Evolutionary conservation across 1,139 yeast genomes (phyloP).

Genomic region (Dujonia santamariae): DNA sequence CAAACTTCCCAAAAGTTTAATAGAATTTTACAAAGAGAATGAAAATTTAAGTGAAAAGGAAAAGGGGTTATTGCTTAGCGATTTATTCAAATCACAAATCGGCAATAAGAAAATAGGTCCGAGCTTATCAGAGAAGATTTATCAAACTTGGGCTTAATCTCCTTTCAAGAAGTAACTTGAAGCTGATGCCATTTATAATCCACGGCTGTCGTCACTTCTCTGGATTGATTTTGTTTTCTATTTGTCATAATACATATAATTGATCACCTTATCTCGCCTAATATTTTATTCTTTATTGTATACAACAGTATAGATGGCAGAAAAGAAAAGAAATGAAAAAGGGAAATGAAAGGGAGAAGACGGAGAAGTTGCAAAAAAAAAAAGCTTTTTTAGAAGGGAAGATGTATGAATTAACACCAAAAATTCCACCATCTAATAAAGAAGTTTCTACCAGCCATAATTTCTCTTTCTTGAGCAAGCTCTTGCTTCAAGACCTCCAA

Average conservation of each 20-base stretch:
- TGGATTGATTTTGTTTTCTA: too few species aligned
- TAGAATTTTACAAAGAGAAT: constrained; percentile 27
- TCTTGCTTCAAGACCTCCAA: constrained; percentile 51
- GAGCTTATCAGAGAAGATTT: constrained; percentile 57
- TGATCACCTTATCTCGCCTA: background rate
- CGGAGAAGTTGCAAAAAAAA: too few species aligned
- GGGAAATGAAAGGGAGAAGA: too few species aligned
- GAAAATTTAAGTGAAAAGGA: constrained; percentile 19
- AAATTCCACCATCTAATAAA: constrained; percentile 22
- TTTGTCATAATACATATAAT: background rate
- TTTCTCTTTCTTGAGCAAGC: constrained; percentile 98
- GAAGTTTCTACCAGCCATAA: constrained; percentile 76
- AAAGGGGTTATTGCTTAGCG: constrained; percentile 39
- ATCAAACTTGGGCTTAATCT: constrained; percentile 65
- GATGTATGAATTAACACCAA: constrained; percentile 33
- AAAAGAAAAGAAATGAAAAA: too few species aligned
- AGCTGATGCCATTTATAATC: too few species aligned
- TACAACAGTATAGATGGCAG: too few species aligned
- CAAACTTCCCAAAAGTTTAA: constrained; percentile 58
- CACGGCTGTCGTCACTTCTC: too few species aligned
- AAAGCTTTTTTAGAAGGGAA: too few species aligned
- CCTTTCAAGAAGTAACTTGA: too few species aligned
- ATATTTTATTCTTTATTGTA: too few species aligned
- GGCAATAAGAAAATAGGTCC: constrained; percentile 62
- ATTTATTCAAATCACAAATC: constrained; percentile 48